Conservation (phyloP, 2,329 filamentous ascomycete genomes). For the Sporothrix brasiliensis region DNA sequence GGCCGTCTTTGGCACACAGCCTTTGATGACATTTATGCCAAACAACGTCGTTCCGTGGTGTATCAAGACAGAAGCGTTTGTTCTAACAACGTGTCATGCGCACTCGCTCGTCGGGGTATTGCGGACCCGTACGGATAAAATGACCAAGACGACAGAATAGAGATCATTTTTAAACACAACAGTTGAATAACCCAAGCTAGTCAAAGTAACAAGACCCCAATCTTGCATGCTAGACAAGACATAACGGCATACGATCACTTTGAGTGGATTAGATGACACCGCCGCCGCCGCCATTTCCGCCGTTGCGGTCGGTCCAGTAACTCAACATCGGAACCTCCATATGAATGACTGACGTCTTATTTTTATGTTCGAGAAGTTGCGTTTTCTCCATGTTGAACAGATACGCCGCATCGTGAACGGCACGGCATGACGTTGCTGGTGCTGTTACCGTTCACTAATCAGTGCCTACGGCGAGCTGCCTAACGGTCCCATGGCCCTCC, state of each 20-base stretch:
- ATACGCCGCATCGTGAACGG: not conserved
- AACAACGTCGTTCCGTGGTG: not conserved
- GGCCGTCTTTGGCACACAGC: too few relatives aligned
- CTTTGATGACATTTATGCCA: not conserved
- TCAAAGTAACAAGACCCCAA: too few relatives aligned
- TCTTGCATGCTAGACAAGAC: too few relatives aligned
- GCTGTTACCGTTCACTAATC: slow-evolving; percentile 19
- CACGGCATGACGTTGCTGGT: not conserved
- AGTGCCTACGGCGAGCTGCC: not conserved
- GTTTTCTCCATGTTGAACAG: not conserved
- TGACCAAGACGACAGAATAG: not conserved
- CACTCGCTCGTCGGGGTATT: not conserved
- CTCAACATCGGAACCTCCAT: not conserved
- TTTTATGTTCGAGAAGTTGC: not conserved
- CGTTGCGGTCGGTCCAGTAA: not conserved
- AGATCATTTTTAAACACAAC: too few relatives aligned
- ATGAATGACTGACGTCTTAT: not conserved
- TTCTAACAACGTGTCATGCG: not conserved
- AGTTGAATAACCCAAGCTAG: too few relatives aligned
- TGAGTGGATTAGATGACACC: too few relatives aligned
- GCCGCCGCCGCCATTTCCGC: too few relatives aligned
- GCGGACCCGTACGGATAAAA: not conserved
- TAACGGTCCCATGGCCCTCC: not conserved
- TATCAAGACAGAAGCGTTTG: not conserved
- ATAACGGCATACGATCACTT: too few relatives aligned